Base-by-base conservation (phyloP, 148 eudicot species). In the Amaranthus cruentus region DNA sequence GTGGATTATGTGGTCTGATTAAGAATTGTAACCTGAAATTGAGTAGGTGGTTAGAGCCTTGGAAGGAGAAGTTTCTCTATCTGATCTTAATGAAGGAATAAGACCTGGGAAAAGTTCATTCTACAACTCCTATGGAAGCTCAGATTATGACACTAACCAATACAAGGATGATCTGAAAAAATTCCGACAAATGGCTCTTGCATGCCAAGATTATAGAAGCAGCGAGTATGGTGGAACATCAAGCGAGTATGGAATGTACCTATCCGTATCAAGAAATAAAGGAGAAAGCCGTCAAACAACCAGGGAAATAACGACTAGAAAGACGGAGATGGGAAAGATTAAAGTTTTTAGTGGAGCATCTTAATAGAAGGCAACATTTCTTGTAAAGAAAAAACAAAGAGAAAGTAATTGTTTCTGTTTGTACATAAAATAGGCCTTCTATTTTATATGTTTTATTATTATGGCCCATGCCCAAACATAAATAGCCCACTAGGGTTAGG, bases 31-130 rank as follows among this genome's bases (percentile, higher is more conserved):
- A 70, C 71, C 67, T 51, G 75, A 18, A 28, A 28, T 52, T 76
- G 74, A 44, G 68, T 89, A 94, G 96, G 93, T 92, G n/a, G 97
- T 96, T 46, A 88, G 97, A 69, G 97, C 97, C 44, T 80, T 96
- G 77, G 99, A 96, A 84, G 97, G 94, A 82, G 93, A 88, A 66
- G 87, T 88, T 43, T 96, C 99, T 13, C 78, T 96, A 42, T 85
- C 96, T 0, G 97, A 96, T 53, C 91, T 92, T 15, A 88, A 90
- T 51, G 94, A 89, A 81, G 92, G 97, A 68, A 83, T 87, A 55
- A 82, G 72, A 75, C 99, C 96, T 3, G 96, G 96, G n/a, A 92
- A 90, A 49, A 86, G 92, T 78, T 80, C 92, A 4, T 77, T 85
- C 18, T 93, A 90, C 79, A 84, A 89, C 72, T 92, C 97, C 6